Base-by-base conservation (phyloP, 192 early-diverging fungal species). In the Phycomyces nitens region DNA sequence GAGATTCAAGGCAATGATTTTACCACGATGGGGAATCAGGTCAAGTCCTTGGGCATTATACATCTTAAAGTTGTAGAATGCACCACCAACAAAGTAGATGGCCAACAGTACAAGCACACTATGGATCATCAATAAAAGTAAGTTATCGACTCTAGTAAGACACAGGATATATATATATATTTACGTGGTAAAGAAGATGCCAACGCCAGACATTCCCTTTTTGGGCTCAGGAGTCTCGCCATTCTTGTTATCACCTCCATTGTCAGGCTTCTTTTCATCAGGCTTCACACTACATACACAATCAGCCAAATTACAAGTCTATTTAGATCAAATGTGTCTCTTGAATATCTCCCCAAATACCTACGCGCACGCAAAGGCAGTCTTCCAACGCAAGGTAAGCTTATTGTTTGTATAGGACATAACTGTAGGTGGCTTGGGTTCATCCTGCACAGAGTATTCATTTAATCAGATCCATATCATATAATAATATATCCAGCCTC, bases 11-110 rank as follows among this genome's bases (percentile, higher is more conserved):
- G 24, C 47, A 41, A 39, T 8, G 16, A 1, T 5, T 47, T 49
- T 61, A 63, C 68, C 70, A 44, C 70, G 59, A 43, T 74, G 72
- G 26, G 67, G 66, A 29, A 74, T 69, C 7, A 74, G 26, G 57
- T 74, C 72, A 40, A 60, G 57, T 16, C 72, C 72, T 29, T 62
- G 60, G 15, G 72, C 72, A 56, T 74, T 74, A 53, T 74, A 69
- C 16, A 60, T 51, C n/a, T 60, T 74, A 43, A 57, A 69, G 59
- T 69, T 74, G 52, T 74, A 74, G 34, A 69, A 50, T 18, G 67
- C 72, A 40, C 72, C 72, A 55, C 43, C 66, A 23, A 74, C 51
- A 38, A 74, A 74, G 38, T 74, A 74, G 11, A 65, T 29, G 14
- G 54, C 58, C 3, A 44, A 27, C 39, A 73, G 21, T 11, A 58